These are phyloP conservation scores for Fusarium sp. DNA, from an alignment of 2,329 filamentous ascomycete species.

Conservation along the genomic window DNA sequence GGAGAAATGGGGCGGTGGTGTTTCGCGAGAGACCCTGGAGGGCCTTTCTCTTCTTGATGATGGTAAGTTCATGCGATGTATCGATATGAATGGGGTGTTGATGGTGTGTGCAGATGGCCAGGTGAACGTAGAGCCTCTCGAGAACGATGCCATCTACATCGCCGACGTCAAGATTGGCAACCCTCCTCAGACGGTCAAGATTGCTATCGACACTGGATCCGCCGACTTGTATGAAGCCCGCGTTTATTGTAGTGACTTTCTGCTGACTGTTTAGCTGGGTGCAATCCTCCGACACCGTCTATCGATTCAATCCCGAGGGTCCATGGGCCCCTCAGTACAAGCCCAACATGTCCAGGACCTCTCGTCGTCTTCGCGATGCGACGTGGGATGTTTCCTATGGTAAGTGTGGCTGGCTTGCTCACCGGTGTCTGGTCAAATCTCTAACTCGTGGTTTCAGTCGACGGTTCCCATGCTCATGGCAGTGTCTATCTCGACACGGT, in stretches of 20 bases:
- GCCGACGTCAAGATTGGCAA: conserved; percentile 60
- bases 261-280: conserved; percentile 59
- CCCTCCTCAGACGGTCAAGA: conserved; percentile 59
- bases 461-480: conserved; percentile 59
- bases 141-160: conserved; percentile 58
- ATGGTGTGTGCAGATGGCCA: conserved; percentile 45
- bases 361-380: conserved; percentile 55
- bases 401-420: conserved; percentile 53
- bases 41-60: conserved; percentile 46
- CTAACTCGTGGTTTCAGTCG: conserved; percentile 43
- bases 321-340: conserved; percentile 56
- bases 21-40: conserved; percentile 31
- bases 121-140: conserved; percentile 51
- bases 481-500: conserved; percentile 65
- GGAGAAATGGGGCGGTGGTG: conserved; percentile 50
- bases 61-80: conserved; percentile 30
- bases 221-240: conserved; percentile 70
- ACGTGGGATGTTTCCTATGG: conserved; percentile 64
- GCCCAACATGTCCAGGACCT: conserved; percentile 59
- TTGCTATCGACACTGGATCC: conserved; percentile 67
- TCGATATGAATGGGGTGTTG: background rate
- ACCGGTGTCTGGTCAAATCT: background rate
- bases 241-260: background rate
- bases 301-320: conserved; percentile 49
- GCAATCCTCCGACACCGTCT: conserved; percentile 61